Base-by-base conservation (phyloP, 2,329 filamentous ascomycete species). In the Ceratocystis alfenasii region DNA sequence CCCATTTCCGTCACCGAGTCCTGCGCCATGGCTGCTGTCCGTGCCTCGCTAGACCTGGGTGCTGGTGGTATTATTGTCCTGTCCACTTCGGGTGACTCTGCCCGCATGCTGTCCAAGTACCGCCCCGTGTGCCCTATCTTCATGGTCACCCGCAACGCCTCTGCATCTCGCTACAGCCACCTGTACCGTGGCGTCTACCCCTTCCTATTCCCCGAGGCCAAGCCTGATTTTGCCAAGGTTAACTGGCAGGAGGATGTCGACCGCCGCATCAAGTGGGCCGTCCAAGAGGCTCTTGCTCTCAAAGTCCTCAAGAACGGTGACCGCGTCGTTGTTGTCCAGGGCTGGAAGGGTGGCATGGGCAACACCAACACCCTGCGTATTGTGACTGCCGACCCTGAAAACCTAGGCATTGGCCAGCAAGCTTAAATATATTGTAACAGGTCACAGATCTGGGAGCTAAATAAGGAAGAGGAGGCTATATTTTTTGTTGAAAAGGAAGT, bases 171-270 rank as follows among this genome's bases (percentile, higher is more conserved):
- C 78, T 97, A 94, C 78, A 88, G 86, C 71, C 94, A 99, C 78
- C 79, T 99, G 76, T 97, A 96, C 81, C 93, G 94, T 75, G 94
- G 94, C 72, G 93, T 99, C 69, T 99, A 96, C 76, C 94, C 94
- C 67, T 99, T 99, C 88, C 82, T 88, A 73, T 97, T 96, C 83
- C 84, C 87, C 65, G 89, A 96, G 81, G 78, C 80, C 72, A 97
- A 97, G 86, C 94, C 94, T 72, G 90, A 99, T 80, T 99, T 97
- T 79, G 84, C 83, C 76, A 84, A 88, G 77, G 85, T 88, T 73
- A 92, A 95, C 79, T 99, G 94, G 94, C 94, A 99, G 81, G 91
- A 97, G 81, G 93, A 99, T 78, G 94, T 99, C 72, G 94, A 99
- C 79, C 86, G 87, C 76, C 90, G 94, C 75, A 90, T 99, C 78